Evolutionary conservation across 202 grass and related monocot genomes (phyloP).

Genomic region (Panicum virgatum): DNA sequence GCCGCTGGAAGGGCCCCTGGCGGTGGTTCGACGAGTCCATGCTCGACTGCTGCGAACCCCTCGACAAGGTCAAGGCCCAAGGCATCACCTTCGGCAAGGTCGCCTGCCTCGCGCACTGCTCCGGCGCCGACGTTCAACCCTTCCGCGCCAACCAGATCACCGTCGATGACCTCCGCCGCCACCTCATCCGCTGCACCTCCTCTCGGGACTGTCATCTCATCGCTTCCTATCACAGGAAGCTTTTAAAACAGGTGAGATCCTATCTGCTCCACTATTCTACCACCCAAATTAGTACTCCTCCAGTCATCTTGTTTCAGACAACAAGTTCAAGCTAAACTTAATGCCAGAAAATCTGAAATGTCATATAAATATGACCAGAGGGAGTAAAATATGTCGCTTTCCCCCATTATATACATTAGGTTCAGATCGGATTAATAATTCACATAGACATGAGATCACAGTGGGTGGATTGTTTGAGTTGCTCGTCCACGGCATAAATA

Average conservation of each 20-base stretch:
- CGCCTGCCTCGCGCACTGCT: conserved; percentile 83
- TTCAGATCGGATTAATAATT: not conserved
- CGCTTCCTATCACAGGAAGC: conserved; percentile 65
- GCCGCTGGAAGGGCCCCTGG: conserved; percentile 90
- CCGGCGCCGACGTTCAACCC: conserved; percentile 69
- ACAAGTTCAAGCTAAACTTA: too few relatives aligned
- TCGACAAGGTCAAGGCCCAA: conserved; percentile 68
- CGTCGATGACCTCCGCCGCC: conserved; percentile 62
- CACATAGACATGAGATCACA: not conserved
- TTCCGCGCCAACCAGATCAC: conserved; percentile 64
- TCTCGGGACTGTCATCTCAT: conserved; percentile 78
- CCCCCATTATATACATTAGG: not conserved
- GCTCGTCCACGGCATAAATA: too few relatives aligned
- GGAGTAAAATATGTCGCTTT: too few relatives aligned
- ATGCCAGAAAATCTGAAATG: too few relatives aligned
- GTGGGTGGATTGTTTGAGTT: too few relatives aligned
- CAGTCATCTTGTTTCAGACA: too few relatives aligned
- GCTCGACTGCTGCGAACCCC: conserved; percentile 91
- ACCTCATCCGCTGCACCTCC: conserved; percentile 54
- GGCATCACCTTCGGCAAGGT: conserved; percentile 90
- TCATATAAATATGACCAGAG: too few relatives aligned
- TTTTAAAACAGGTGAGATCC: conserved; percentile 61
- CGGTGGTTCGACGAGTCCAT: conserved; percentile 98
- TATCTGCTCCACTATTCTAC: not conserved
- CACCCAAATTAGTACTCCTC: not conserved